Base-by-base conservation (phyloP, 2,329 filamentous ascomycete species). In the Pestalotiopsis sp. region DNA sequence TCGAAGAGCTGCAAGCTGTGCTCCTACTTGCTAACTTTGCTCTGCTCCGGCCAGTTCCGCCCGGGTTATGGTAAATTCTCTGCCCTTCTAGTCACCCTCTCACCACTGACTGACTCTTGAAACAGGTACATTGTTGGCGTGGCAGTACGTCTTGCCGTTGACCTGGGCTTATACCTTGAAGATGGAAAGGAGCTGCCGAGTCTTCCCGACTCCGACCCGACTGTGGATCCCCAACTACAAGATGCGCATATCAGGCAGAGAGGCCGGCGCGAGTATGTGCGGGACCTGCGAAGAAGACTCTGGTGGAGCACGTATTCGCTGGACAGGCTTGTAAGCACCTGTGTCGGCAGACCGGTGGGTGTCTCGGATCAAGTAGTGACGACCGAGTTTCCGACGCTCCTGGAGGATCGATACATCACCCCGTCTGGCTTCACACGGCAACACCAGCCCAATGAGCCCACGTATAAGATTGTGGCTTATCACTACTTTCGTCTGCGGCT, bases 301-400 rank as follows among this genome's bases (percentile, higher is more conserved):
- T 98, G 95, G 94, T 98, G 96, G 95, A 97, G 94, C 81, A 95
- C 95, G 1, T 98, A 98, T 80, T 95, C 93, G 4, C 90, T 98
- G 67, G 95, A 98, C 80, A 89, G 95, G n/a, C 89, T 98, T 4
- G 95, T 98, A 65, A 96, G 94, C 76, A 95, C 94, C 25, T 98
- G 95, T 74, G 95, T 98, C 31, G 95, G 95, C 49, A 87, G 95
- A 67, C 96, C 95, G 6, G 97, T 98, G 76, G 95, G 95, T 38
- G 94, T 98, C 71, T 95, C 92, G n/a, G 96, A 98, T 81, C 93
- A 97, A 78, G 93, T 97, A 71, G 93, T 98, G 75, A 98, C 95
- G 14, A 98, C 95, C 0, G 94, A 97, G 76, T 97, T 98, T 72
- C 95, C 95, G 1, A 97, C 94, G 3, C 81, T 95, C 66, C 84